These are phyloP conservation scores for Ogataea wickerhamii DNA, from an alignment of 805 yeast species.

Conservation along the genomic window DNA sequence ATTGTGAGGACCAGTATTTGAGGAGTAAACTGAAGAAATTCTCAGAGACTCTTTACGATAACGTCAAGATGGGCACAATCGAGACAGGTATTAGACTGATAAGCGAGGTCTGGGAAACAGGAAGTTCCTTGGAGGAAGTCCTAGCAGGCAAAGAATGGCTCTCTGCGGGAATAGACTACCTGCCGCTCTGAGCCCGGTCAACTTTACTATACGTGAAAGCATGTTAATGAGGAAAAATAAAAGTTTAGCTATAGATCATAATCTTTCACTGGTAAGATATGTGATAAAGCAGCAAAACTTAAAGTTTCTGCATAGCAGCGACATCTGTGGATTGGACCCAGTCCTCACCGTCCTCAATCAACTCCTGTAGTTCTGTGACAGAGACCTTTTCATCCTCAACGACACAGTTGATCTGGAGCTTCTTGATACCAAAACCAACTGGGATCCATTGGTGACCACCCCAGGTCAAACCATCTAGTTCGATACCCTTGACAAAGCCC, in stretches of 20 bases:
- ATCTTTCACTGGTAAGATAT: background rate
- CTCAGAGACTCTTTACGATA: conserved; percentile 42
- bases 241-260: background rate
- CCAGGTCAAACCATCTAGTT: conserved; percentile 93
- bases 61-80: conserved; percentile 54
- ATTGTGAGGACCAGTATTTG: conserved; percentile 36
- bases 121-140: conserved; percentile 40
- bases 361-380: conserved; percentile 78
- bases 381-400: conserved; percentile 97
- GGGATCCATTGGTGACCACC: conserved; percentile 97
- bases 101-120: conserved; percentile 45
- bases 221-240: background rate
- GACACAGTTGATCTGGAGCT: conserved; percentile 97
- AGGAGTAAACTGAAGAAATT: conserved; percentile 29
- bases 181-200: conserved; percentile 36
- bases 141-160: conserved; percentile 44
- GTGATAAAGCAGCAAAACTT: conserved; percentile 33
- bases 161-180: conserved; percentile 48
- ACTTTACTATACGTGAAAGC: no score
- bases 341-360: conserved; percentile 90
- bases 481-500: conserved; percentile 80
- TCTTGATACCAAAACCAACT: conserved; percentile 99
- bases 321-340: conserved; percentile 98
- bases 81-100: conserved; percentile 40
- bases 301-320: conserved; percentile 98